phyloP scores from a whole-genome alignment of 2,329 filamentous ascomycete genomes.

The Lachnellula cervina region DNA sequence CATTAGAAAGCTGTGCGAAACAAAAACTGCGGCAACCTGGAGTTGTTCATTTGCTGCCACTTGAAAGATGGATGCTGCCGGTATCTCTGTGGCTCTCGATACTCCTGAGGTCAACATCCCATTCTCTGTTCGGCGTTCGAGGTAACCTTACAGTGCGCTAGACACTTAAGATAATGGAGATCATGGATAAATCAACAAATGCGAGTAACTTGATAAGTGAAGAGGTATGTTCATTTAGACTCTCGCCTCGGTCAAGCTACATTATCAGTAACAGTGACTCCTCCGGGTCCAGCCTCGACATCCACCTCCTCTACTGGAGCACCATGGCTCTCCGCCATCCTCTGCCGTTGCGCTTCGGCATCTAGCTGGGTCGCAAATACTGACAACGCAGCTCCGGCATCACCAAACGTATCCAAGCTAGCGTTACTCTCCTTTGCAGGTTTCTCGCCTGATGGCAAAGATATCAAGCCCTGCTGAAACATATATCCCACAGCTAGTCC shows the following conservation, averaged over 20 bases:
- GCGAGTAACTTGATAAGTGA: not conserved
- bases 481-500: conserved; percentile 30
- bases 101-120: too few relatives aligned
- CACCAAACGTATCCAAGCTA: conserved; percentile 21
- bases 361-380: conserved; percentile 23
- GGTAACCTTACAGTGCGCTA: too few relatives aligned
- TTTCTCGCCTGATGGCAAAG: conserved; percentile 12
- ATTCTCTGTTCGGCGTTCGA: too few relatives aligned
- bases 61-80: too few relatives aligned
- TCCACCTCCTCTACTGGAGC: conserved; percentile 22
- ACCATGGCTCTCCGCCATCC: conserved; percentile 8
- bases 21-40: too few relatives aligned
- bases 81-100: too few relatives aligned
- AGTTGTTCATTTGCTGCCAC: too few relatives aligned
- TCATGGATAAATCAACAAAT: too few relatives aligned
- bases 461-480: conserved; percentile 31
- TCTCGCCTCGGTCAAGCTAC: conserved; percentile 2
- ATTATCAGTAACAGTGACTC: conserved; percentile 2
- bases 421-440: conserved; percentile 8
- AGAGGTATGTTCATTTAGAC: not conserved
- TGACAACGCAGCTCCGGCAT: conserved; percentile 26
- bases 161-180: too few relatives aligned
- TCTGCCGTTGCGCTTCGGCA: conserved; percentile 13
- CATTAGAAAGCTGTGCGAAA: too few relatives aligned
- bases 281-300: conserved; percentile 11